Conservation (phyloP, 108 stramenopile species). For the Nitzschia sp. region DNA sequence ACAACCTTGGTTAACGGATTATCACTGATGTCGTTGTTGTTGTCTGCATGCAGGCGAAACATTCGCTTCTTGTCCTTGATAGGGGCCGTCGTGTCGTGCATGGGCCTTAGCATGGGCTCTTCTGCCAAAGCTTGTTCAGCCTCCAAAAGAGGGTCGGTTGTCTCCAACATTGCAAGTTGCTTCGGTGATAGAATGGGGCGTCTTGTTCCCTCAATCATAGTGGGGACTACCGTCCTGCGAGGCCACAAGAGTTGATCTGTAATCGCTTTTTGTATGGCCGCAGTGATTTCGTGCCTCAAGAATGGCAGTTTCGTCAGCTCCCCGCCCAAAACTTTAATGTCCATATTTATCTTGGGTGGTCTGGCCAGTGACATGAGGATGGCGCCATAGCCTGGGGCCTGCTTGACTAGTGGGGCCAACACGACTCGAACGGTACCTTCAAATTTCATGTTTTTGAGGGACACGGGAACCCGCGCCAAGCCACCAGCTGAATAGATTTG, state of each 20-base stretch:
- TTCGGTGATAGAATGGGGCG: background rate
- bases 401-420: constrained; percentile 34
- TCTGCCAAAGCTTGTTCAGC: constrained; percentile 1
- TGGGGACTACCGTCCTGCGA: constrained; percentile 46
- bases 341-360: constrained; percentile 49
- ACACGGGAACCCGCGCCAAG: constrained; percentile 40
- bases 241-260: constrained; percentile 60
- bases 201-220: background rate
- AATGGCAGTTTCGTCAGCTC: constrained; percentile 60
- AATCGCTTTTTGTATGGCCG: constrained; percentile 40
- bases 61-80: background rate
- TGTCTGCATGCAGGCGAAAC: background rate
- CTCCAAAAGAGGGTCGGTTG: constrained; percentile 5
- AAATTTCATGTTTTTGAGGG: constrained; percentile 54
- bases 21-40: background rate
- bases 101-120: constrained; percentile 10
- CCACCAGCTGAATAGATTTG: constrained; percentile 34
- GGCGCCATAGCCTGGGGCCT: constrained; percentile 54
- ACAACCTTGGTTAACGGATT: background rate
- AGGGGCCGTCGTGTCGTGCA: background rate
- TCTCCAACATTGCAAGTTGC: background rate
- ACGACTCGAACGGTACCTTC: constrained; percentile 51
- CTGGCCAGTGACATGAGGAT: constrained; percentile 46
- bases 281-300: constrained; percentile 45
- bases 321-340: constrained; percentile 48